phyloP scores from a whole-genome alignment of 2,329 filamentous ascomycete genomes.

The Fusarium goolgardi region DNA sequence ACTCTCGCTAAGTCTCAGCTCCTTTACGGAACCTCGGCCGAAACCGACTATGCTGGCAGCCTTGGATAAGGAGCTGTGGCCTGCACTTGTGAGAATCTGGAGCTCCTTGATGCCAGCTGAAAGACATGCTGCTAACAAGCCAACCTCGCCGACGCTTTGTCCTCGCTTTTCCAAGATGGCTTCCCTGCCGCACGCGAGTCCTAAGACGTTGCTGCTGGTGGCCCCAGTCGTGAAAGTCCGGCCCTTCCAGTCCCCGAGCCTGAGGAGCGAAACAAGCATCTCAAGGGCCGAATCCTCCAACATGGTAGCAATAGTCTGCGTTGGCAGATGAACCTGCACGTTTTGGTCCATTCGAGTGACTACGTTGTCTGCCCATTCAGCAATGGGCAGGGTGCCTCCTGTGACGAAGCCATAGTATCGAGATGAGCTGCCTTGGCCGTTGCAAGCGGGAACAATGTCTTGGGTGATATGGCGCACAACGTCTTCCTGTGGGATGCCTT shows the following conservation, averaged over 20 bases:
- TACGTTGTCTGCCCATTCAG: constrained; percentile 85
- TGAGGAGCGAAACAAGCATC: constrained; percentile 75
- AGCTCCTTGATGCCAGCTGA: constrained; percentile 73
- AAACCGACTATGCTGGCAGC: constrained; percentile 85
- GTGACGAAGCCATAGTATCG: constrained; percentile 92
- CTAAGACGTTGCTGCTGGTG: constrained; percentile 85
- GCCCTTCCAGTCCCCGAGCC: constrained; percentile 69
- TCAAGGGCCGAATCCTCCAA: constrained; percentile 79
- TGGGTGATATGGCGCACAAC: constrained; percentile 57
- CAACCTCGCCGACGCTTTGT: constrained; percentile 72
- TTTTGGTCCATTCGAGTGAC: constrained; percentile 86
- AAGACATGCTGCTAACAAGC: constrained; percentile 74
- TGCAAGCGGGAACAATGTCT: constrained; percentile 70
- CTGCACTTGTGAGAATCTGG: constrained; percentile 82
- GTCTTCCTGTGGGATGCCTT: constrained; percentile 47
- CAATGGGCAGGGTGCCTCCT: constrained; percentile 82
- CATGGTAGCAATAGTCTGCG: constrained; percentile 78
- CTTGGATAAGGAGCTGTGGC: constrained; percentile 86
- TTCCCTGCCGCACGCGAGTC: constrained; percentile 75
- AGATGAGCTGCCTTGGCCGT: constrained; percentile 70
- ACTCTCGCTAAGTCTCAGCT: constrained; percentile 62
- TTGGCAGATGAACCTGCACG: constrained; percentile 81
- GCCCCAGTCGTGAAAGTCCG: constrained; percentile 69
- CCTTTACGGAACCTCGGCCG: constrained; percentile 74
- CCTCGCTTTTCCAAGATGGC: constrained; percentile 60